A percentile compares a stretch with the other conserved stretches of the same genome.
These are phyloP conservation scores for Plasmodium vivax DNA, from an alignment of 169 alveolate species.

Conservation along the genomic window DNA sequence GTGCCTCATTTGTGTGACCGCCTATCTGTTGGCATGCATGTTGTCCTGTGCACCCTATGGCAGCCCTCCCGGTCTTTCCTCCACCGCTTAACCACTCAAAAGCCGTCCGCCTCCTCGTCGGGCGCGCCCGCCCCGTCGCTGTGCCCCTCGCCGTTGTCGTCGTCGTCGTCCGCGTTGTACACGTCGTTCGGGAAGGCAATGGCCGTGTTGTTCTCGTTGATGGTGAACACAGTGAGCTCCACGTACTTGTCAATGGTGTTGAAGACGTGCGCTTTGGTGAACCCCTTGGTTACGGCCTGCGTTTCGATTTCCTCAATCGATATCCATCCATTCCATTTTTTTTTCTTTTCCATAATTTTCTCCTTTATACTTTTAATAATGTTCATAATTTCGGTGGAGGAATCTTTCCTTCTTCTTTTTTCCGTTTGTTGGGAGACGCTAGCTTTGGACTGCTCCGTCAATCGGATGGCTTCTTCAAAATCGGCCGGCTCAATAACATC, in stretches of 20 bases:
- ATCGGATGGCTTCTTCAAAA: constrained; percentile 96
- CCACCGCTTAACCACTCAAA: background rate
- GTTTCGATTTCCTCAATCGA: constrained; percentile 80
- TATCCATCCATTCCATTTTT: constrained; percentile 86
- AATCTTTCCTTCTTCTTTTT: constrained; percentile 74
- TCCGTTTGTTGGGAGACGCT: constrained; percentile 86
- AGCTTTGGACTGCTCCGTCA: constrained; percentile 91
- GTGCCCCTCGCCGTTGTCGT: background rate
- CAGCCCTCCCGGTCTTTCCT: background rate
- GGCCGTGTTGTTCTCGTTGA: constrained; percentile 59
- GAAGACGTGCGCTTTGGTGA: constrained; percentile 76
- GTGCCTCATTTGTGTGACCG: background rate
- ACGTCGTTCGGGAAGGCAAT: constrained; percentile 71
- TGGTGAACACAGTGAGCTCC: constrained; percentile 83
- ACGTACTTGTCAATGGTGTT: constrained; percentile 84
- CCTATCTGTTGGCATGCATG: background rate
- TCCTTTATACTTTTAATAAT: constrained; percentile 82
- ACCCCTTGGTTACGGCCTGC: constrained; percentile 81
- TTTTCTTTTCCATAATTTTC: constrained; percentile 77
- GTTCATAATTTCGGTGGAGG: constrained; percentile 86
- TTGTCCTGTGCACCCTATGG: background rate
- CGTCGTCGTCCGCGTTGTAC: constrained; percentile 32
- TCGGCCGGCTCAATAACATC: constrained; percentile 92
- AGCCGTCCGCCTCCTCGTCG: background rate
- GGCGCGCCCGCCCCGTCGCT: constrained; percentile 13